Base-by-base conservation (phyloP, 78 protist genomes). In the Monosiga brevicollis region DNA sequence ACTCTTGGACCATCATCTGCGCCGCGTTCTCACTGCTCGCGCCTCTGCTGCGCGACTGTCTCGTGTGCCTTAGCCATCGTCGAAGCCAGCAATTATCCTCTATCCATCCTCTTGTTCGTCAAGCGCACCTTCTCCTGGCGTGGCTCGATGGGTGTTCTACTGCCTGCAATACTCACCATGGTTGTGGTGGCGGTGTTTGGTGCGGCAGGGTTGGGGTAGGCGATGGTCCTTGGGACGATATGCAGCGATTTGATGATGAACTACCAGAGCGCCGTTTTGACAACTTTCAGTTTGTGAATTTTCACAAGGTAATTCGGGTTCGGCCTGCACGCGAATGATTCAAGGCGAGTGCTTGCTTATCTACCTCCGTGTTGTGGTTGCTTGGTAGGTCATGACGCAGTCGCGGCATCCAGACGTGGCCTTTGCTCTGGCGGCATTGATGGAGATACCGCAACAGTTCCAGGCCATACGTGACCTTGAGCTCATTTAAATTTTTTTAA, bases 121-220 rank as follows among this genome's bases (percentile, higher is more conserved):
- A n/a, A n/a, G n/a, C n/a, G n/a, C n/a, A n/a, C n/a, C n/a, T n/a
- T n/a, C n/a, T n/a, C n/a, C n/a, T n/a, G n/a, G n/a, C n/a, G n/a
- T n/a, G n/a, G n/a, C n/a, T n/a, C n/a, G n/a, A n/a, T n/a, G n/a
- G n/a, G n/a, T n/a, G n/a, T n/a, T n/a, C n/a, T n/a, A n/a, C n/a
- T n/a, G n/a, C n/a, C n/a, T n/a, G n/a, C n/a, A n/a, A n/a, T n/a
- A n/a, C n/a, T n/a, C n/a, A n/a, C n/a, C n/a, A n/a, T n/a, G n/a
- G n/a, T n/a, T n/a, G n/a, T n/a, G n/a, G n/a, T n/a, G n/a, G n/a
- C n/a, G n/a, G n/a, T n/a, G n/a, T n/a, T n/a, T n/a, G n/a, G n/a
- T n/a, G n/a, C n/a, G n/a, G n/a, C n/a, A n/a, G n/a, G n/a, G n/a
- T 83, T 25, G 87, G 90, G 1, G 86, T 87, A 1, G 87, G 88